phyloP scores from a whole-genome alignment of 495 filamentous ascomycete species.

The Neurospora sp. region DNA sequence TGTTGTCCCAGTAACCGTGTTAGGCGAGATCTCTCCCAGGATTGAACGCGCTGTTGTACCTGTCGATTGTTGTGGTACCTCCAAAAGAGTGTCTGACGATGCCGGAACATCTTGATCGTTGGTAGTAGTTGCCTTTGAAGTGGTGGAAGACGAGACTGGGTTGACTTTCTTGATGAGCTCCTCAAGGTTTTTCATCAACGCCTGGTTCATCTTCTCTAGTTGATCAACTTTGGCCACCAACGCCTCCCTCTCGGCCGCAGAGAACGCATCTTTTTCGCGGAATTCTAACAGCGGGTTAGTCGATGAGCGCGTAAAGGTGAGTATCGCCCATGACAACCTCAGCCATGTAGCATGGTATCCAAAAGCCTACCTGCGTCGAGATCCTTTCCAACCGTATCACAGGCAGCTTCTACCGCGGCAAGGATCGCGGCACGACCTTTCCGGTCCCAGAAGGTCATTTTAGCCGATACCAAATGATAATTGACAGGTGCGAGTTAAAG shows the following conservation, averaged over 20 bases:
- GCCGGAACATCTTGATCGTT: background rate
- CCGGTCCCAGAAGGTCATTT: slow-evolving; percentile 30
- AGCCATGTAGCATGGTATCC: background rate
- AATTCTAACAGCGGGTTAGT: slow-evolving; percentile 12
- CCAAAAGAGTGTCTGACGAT: background rate
- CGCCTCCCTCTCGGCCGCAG: slow-evolving; percentile 18
- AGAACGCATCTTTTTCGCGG: slow-evolving; percentile 7
- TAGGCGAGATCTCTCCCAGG: slow-evolving; percentile 12
- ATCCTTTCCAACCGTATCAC: slow-evolving; percentile 26
- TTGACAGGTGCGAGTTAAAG: background rate
- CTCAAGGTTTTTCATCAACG: slow-evolving; percentile 23
- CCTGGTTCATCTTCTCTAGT: slow-evolving; percentile 26
- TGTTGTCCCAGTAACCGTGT: slow-evolving; percentile 5
- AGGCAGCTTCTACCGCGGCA: slow-evolving; percentile 28
- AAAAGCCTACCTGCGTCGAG: slow-evolving; percentile 21
- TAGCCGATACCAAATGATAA: background rate
- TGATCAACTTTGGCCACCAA: slow-evolving; percentile 16
- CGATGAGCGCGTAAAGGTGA: background rate
- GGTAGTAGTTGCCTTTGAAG: background rate
- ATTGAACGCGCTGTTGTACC: background rate
- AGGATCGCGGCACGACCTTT: slow-evolving; percentile 29
- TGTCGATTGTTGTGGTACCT: background rate
- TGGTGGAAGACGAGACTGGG: background rate
- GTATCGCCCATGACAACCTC: background rate
- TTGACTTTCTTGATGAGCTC: slow-evolving; percentile 12